Evolutionary conservation across 2,329 filamentous ascomycete species (phyloP).

Genomic region (Fonsecaea erecta): DNA sequence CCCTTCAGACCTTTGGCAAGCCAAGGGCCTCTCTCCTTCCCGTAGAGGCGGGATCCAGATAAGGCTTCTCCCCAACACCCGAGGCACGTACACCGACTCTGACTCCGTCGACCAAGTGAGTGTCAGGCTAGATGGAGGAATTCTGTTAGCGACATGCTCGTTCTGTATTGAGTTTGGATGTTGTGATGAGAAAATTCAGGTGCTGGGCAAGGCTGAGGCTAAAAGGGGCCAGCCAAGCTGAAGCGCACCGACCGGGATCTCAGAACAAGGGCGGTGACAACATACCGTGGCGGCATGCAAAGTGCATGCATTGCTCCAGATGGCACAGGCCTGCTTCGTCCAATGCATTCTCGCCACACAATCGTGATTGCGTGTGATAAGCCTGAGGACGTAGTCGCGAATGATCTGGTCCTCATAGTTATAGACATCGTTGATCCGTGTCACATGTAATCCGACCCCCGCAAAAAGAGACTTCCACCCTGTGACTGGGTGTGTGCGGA

Average conservation of each 20-base stretch:
- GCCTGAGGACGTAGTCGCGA: slow-evolving; percentile 41
- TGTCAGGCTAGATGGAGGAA: slow-evolving; percentile 23
- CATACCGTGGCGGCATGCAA: slow-evolving; percentile 32
- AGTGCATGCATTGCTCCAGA: slow-evolving; percentile 36
- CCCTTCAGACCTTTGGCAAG: slow-evolving; percentile 10
- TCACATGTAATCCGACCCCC: slow-evolving; percentile 48
- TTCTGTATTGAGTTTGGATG: not conserved
- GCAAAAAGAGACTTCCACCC: slow-evolving; percentile 65
- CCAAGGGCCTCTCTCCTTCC: slow-evolving; percentile 39
- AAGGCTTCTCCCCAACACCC: slow-evolving; percentile 32
- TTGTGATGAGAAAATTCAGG: not conserved
- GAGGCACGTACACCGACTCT: slow-evolving; percentile 31
- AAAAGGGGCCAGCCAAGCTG: not conserved
- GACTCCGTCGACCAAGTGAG: slow-evolving; percentile 26
- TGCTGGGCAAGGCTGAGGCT: not conserved
- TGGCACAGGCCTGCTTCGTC: slow-evolving; percentile 34
- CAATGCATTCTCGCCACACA: slow-evolving; percentile 33
- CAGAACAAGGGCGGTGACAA: not conserved
- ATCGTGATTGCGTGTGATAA: slow-evolving; percentile 50
- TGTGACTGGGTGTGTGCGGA: slow-evolving; percentile 67
- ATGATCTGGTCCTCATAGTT: slow-evolving; percentile 47
- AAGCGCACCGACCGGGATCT: not conserved
- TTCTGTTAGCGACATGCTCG: not conserved
- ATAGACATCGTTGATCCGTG: slow-evolving; percentile 52
- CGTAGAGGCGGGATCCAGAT: slow-evolving; percentile 32